Evolutionary conservation across 768 basidiomycete species (phyloP).

Genomic region (Podaxis sp.): DNA sequence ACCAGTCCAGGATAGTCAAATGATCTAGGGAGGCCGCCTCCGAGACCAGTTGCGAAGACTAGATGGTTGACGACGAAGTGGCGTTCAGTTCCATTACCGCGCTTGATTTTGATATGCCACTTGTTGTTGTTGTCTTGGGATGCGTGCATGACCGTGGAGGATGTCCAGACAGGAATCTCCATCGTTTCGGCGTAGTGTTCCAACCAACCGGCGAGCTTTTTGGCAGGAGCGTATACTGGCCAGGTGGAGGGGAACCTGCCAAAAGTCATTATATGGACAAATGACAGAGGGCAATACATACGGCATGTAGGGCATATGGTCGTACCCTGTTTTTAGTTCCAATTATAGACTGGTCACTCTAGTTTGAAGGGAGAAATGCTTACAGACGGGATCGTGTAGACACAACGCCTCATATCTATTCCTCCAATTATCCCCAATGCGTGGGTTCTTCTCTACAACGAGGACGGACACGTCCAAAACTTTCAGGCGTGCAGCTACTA

Average conservation of each 20-base stretch:
- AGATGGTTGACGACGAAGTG: slow-evolving; percentile 45
- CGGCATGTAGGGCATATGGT: slow-evolving; percentile 9
- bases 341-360: not conserved
- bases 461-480: slow-evolving; percentile 49
- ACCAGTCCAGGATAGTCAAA: slow-evolving; percentile 25
- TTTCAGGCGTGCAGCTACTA: slow-evolving; percentile 58
- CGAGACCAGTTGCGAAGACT: slow-evolving; percentile 55
- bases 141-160: slow-evolving; percentile 37
- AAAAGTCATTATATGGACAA: slow-evolving; percentile 6
- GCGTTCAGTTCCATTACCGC: slow-evolving; percentile 22
- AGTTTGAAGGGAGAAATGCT: slow-evolving; percentile 25
- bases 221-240: slow-evolving; percentile 56
- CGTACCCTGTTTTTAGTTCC: slow-evolving; percentile 32
- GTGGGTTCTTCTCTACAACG: slow-evolving; percentile 53
- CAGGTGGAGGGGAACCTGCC: slow-evolving; percentile 55
- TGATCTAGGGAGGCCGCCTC: slow-evolving; percentile 42
- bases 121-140: slow-evolving; percentile 33
- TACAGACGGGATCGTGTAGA: slow-evolving; percentile 55
- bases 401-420: slow-evolving; percentile 57
- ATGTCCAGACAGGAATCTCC: slow-evolving; percentile 65
- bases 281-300: slow-evolving; percentile 14
- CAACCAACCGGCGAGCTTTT: slow-evolving; percentile 60
- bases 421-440: slow-evolving; percentile 62
- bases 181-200: slow-evolving; percentile 58
- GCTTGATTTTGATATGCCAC: slow-evolving; percentile 43